Evolutionary conservation across 169 alveolate genomes (phyloP), one percentile per base, ranked within the genome.

Genomic region (Cryptosporidium ryanae): DNA sequence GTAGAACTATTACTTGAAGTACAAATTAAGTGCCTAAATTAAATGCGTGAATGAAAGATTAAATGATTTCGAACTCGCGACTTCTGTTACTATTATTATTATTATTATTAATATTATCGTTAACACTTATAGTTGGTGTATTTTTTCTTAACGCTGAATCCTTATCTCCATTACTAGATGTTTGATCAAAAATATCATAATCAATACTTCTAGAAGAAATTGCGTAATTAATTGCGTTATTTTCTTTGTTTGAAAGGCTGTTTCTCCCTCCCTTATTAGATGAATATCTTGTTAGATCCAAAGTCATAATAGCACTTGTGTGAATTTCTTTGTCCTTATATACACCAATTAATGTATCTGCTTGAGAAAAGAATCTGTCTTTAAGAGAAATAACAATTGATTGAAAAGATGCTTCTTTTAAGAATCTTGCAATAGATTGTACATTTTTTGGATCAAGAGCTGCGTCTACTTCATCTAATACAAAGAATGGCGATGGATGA

Each of bases 381-480:
- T 94, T 95, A n/a, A 94, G 93, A 0, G 97, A 93, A 46, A 95
- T 95, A 25, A 94, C 93, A 64, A 95, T 93, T 29, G 93, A 94
- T 66, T 93, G 96, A 44, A 93, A 93, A 27, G 91, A 82, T 66
- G 94, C 91, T 29, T 91, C 84, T 55, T 82, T 92, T 64, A 95
- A 84, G 55, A 90, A 95, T 17, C 91, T 43, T 12, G 94, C 92
- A 32, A 95, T 84, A 10, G 94, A 90, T 5, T 90, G 90, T 44
- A 95, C 93, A 91, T 96, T 96, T 13, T 93, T 92, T 48, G 92
- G 94, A 90, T 96, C 98, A 82, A 96, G 91, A 90, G 94, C 94
- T 17, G 98, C 98, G 92, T 96, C 98, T 13, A 96, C 95, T 92
- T 96, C 98, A 89, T 96, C 98, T 23, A 96, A 90, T 43, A 96